A percentile compares a stretch with the other conserved stretches of the same genome.
phyloP scores from a whole-genome alignment of 176 grass and related monocot genomes.

The Avena eriantha region DNA sequence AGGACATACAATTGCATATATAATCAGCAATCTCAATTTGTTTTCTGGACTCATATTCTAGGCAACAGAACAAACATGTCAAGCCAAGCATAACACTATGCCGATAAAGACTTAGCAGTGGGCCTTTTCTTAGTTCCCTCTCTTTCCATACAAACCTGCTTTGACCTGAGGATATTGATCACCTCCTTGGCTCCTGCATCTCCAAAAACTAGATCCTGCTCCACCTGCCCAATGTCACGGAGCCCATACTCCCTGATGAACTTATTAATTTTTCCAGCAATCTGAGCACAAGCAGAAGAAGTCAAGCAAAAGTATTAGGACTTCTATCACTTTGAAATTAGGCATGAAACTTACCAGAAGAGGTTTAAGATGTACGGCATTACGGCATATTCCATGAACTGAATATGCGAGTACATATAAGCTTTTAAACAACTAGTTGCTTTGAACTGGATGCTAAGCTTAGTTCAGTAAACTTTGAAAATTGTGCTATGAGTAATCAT shows the following conservation, averaged over 20 bases:
- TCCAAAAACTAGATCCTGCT: constrained; percentile 98
- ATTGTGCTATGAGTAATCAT: neutral
- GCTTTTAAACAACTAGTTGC: constrained; percentile 21
- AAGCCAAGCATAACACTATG: constrained; percentile 44
- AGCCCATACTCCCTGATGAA: constrained; percentile 75
- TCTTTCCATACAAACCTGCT: constrained; percentile 60
- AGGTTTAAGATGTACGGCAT: neutral
- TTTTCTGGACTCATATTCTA: constrained; percentile 92
- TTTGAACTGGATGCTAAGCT: constrained; percentile 23
- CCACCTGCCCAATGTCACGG: constrained; percentile 80
- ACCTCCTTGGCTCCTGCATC: constrained; percentile 97
- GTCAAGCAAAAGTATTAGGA: neutral
- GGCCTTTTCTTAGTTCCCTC: constrained; percentile 9
- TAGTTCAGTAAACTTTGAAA: constrained; percentile 13
- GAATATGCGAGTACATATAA: constrained; percentile 3
- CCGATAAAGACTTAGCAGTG: neutral
- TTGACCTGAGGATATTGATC: constrained; percentile 83
- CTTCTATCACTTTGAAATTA: constrained; percentile 26
- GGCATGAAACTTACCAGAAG: neutral
- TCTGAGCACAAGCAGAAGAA: constrained; percentile 52
- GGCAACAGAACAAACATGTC: constrained; percentile 40
- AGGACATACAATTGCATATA: constrained; percentile 82
- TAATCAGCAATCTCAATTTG: constrained; percentile 91
- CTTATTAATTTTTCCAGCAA: constrained; percentile 92
- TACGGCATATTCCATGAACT: constrained; percentile 3